These are phyloP conservation scores for Claviceps humidiphila DNA, from an alignment of 2,329 filamentous ascomycete genomes.

Conservation along the genomic window DNA sequence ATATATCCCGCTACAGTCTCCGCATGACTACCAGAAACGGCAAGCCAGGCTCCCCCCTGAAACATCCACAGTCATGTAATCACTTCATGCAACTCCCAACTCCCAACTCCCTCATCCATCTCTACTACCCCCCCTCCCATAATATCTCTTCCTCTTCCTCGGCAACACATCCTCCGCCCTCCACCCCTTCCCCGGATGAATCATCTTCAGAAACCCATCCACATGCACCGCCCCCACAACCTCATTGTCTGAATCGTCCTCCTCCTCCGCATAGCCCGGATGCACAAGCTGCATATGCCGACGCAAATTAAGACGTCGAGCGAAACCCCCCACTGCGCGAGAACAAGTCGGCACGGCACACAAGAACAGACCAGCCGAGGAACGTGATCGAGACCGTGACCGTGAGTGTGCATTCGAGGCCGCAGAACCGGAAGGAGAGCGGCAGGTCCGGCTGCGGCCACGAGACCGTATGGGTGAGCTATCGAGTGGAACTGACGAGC, in stretches of 20 bases:
- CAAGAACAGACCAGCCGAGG: conserved; percentile 21
- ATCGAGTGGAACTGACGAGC: not conserved
- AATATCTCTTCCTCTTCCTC: conserved; percentile 17
- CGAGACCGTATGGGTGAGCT: conserved; percentile 2
- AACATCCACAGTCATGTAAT: not conserved
- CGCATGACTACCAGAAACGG: too few species aligned
- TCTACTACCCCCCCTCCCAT: conserved; percentile 8
- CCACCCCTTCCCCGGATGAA: conserved; percentile 37
- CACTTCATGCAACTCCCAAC: not conserved
- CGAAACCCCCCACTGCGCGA: conserved; percentile 24
- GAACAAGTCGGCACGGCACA: conserved; percentile 25
- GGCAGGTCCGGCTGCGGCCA: not conserved
- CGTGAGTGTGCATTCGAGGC: not conserved
- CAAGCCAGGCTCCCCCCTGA: not conserved
- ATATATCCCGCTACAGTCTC: too few species aligned
- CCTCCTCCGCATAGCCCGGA: conserved; percentile 21
- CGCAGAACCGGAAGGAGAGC: not conserved
- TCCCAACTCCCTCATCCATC: conserved; percentile 4
- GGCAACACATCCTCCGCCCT: conserved; percentile 21
- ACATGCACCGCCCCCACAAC: conserved; percentile 51
- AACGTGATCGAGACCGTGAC: conserved; percentile 8
- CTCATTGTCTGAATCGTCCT: conserved; percentile 35
- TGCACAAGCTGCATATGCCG: conserved; percentile 27
- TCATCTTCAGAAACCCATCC: conserved; percentile 51
- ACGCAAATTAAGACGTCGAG: conserved; percentile 21